phyloP scores from a whole-genome alignment of 495 filamentous ascomycete genomes.

The Aspergillus bertholletiae region DNA sequence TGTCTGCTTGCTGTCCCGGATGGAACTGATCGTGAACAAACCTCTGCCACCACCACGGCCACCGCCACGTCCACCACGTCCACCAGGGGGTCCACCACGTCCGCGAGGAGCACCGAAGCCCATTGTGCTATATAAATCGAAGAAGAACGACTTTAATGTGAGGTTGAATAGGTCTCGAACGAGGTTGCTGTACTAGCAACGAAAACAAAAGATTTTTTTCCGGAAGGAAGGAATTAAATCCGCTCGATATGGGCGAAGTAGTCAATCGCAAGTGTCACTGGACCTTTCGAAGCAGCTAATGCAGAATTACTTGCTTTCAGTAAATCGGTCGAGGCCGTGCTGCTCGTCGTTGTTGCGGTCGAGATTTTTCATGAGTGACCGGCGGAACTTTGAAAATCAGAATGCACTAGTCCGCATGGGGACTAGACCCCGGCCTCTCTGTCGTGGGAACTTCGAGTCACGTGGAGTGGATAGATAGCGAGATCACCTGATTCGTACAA shows the following conservation, averaged over 20 bases:
- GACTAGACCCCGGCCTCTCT: slow-evolving; percentile 22
- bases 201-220: slow-evolving; percentile 9
- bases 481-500: slow-evolving; percentile 31
- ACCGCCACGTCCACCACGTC: slow-evolving; percentile 20
- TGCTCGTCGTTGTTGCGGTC: slow-evolving; percentile 43
- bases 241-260: slow-evolving; percentile 5
- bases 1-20: slow-evolving; percentile 3
- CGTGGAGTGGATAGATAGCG: slow-evolving; percentile 25
- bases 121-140: slow-evolving; percentile 34
- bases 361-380: slow-evolving; percentile 43
- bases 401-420: slow-evolving; percentile 29
- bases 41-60: slow-evolving; percentile 25
- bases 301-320: slow-evolving; percentile 22
- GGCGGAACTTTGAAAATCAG: slow-evolving; percentile 48
- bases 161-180: slow-evolving; percentile 10
- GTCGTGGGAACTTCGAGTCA: slow-evolving; percentile 17
- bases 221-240: slow-evolving; percentile 1
- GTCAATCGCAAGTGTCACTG: slow-evolving; percentile 10
- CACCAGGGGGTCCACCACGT: slow-evolving; percentile 19
- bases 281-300: slow-evolving; percentile 17
- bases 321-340: slow-evolving; percentile 35
- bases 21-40: slow-evolving; percentile 19
- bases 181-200: slow-evolving; percentile 6
- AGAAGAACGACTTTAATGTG: slow-evolving; percentile 10
- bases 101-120: slow-evolving; percentile 39